A percentile compares a stretch with the other conserved stretches of the same genome.
Evolutionary conservation across 345 rosid genomes (phyloP).

Genomic region (Conringia planisiliqua): DNA sequence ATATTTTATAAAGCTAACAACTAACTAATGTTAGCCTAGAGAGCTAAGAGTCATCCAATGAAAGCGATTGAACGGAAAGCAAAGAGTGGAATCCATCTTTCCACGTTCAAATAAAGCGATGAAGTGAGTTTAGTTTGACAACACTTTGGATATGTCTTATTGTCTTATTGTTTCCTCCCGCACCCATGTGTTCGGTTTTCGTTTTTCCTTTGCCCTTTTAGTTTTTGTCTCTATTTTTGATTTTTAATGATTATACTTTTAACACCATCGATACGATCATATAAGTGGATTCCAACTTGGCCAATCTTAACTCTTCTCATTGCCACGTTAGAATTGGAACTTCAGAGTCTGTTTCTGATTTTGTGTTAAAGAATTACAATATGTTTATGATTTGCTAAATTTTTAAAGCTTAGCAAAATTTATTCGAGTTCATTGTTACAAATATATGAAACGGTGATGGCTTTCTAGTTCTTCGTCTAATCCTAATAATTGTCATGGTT

Average conservation of each 20-base stretch:
- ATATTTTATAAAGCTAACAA: not conserved
- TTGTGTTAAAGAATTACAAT: not conserved
- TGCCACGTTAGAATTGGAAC: not conserved
- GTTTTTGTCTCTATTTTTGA: conserved; percentile 1
- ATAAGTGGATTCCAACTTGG: conserved; percentile 28
- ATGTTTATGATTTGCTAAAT: not conserved
- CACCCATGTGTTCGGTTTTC: conserved; percentile 31
- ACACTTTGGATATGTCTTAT: conserved; percentile 29
- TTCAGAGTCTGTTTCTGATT: not conserved
- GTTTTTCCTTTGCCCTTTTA: not conserved
- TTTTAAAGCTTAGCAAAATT: not conserved
- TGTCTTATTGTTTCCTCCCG: conserved; percentile 19
- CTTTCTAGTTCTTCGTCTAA: not conserved
- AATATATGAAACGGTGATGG: not conserved
- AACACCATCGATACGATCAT: conserved; percentile 2
- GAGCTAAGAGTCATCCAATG: conserved; percentile 20
- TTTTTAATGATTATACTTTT: not conserved
- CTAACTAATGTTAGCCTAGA: not conserved
- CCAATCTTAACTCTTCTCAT: conserved; percentile 19
- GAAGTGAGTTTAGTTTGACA: conserved; percentile 35
- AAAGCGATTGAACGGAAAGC: conserved; percentile 22
- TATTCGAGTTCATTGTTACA: not conserved
- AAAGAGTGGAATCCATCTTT: conserved; percentile 31
- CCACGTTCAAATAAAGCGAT: conserved; percentile 23
- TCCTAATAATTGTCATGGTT: not conserved